Evolutionary conservation across 176 grass and related monocot genomes (phyloP).

Genomic region (Carex littledalei): DNA sequence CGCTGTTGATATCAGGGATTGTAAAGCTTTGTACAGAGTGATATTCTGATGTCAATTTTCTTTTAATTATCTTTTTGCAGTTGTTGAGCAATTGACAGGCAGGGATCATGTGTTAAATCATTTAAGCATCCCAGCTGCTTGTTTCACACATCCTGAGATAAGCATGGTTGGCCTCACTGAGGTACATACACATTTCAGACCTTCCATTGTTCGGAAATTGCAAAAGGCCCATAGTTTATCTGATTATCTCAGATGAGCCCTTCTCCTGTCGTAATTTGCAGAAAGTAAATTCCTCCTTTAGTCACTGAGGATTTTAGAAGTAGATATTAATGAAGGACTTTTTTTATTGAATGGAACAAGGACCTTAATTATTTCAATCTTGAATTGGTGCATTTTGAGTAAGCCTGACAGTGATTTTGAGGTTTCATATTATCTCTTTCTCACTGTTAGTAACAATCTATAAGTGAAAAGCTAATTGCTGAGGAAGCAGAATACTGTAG

Average conservation of each 20-base stretch:
- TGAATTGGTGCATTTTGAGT: neutral
- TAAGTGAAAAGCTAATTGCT: neutral
- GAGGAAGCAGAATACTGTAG: neutral
- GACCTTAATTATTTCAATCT: neutral
- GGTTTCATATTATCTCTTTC: neutral
- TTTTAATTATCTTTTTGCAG: conserved; percentile 35
- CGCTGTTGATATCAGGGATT: neutral
- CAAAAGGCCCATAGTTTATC: neutral
- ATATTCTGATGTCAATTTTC: conserved; percentile 14
- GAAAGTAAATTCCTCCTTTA: neutral
- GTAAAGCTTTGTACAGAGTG: neutral
- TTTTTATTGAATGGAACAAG: neutral
- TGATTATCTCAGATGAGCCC: conserved; percentile 2
- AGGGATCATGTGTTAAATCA: conserved; percentile 83
- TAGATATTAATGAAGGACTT: neutral
- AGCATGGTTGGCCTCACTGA: conserved; percentile 98
- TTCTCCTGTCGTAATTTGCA: neutral
- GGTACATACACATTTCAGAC: conserved; percentile 26
- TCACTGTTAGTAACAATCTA: neutral
- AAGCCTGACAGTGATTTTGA: neutral
- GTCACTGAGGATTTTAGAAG: neutral
- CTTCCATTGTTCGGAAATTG: neutral
- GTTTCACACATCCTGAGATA: conserved; percentile 97
- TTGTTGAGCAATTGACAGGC: conserved; percentile 77
- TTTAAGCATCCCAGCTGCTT: conserved; percentile 90